Evolutionary conservation across 768 basidiomycete species (phyloP).

Genomic region (Agaricus blazei): DNA sequence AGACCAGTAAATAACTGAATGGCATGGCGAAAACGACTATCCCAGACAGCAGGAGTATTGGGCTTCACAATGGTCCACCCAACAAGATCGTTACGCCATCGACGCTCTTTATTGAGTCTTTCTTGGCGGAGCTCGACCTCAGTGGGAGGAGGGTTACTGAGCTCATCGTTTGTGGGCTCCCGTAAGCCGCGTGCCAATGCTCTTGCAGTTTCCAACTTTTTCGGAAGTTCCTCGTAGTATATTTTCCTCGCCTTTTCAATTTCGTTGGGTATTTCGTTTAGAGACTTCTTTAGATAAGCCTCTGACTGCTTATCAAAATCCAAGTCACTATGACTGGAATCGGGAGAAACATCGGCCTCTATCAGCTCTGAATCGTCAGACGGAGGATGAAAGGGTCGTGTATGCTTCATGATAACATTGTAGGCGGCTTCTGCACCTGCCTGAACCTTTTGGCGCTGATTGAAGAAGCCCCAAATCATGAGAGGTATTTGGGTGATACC

Average conservation of each 20-base stretch:
- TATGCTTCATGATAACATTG: slow-evolving; percentile 55
- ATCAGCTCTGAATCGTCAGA: slow-evolving; percentile 16
- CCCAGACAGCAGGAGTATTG: slow-evolving; percentile 65
- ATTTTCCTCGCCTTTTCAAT: slow-evolving; percentile 66
- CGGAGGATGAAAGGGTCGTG: slow-evolving; percentile 52
- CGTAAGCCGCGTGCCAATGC: slow-evolving; percentile 69
- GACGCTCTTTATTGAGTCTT: slow-evolving; percentile 81
- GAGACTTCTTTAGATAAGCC: slow-evolving; percentile 60
- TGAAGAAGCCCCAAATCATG: slow-evolving; percentile 94
- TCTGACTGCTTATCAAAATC: slow-evolving; percentile 72
- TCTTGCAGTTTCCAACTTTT: slow-evolving; percentile 66
- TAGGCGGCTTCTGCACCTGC: slow-evolving; percentile 82
- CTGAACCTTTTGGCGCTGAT: slow-evolving; percentile 75
- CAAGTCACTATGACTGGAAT: slow-evolving; percentile 39
- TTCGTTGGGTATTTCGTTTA: slow-evolving; percentile 44
- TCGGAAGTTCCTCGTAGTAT: slow-evolving; percentile 71
- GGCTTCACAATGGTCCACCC: slow-evolving; percentile 79
- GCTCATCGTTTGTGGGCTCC: slow-evolving; percentile 85
- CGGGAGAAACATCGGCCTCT: slow-evolving; percentile 14
- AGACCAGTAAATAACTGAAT: slow-evolving; percentile 57
- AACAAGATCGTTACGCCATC: slow-evolving; percentile 75
- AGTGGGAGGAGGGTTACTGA: slow-evolving; percentile 70
- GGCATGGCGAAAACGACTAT: slow-evolving; percentile 58
- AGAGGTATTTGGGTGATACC: slow-evolving; percentile 81
- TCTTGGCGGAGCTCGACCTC: slow-evolving; percentile 88